Conservation (phyloP, 1,284 basidiomycete species). For the Marasmius fiardii region DNA sequence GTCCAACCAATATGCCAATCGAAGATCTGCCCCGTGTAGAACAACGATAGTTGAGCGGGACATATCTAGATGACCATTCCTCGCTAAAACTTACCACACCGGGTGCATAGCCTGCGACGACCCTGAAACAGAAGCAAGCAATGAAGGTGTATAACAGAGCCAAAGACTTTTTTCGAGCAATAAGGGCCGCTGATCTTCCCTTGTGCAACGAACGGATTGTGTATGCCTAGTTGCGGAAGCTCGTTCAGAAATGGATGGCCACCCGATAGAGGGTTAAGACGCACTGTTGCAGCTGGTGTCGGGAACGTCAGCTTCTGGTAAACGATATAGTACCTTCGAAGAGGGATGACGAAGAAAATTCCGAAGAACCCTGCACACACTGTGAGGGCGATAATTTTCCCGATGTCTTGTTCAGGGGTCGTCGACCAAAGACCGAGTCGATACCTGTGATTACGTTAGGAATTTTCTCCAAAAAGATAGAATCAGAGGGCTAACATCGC, state of each 20-base stretch:
- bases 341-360: conserved; percentile 64
- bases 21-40: conserved; percentile 43
- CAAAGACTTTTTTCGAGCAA: conserved; percentile 56
- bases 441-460: conserved; percentile 23
- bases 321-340: conserved; percentile 65
- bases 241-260: background rate
- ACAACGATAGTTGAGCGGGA: background rate
- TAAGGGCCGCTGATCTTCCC: conserved; percentile 43
- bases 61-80: background rate
- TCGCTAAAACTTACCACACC: conserved; percentile 50
- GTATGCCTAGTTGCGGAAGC: conserved; percentile 34
- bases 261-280: conserved; percentile 8
- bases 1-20: conserved; percentile 73
- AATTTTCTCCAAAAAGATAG: conserved; percentile 42
- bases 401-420: conserved; percentile 18
- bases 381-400: conserved; percentile 42
- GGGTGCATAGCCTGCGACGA: conserved; percentile 58
- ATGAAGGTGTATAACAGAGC: conserved; percentile 49
- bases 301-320: conserved; percentile 70
- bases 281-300: conserved; percentile 62
- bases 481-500: conserved; percentile 48
- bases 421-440: background rate
- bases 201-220: conserved; percentile 65
- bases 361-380: conserved; percentile 61
- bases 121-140: conserved; percentile 49